Conservation (phyloP, 306 rosid species). For the Quercus dentata region DNA sequence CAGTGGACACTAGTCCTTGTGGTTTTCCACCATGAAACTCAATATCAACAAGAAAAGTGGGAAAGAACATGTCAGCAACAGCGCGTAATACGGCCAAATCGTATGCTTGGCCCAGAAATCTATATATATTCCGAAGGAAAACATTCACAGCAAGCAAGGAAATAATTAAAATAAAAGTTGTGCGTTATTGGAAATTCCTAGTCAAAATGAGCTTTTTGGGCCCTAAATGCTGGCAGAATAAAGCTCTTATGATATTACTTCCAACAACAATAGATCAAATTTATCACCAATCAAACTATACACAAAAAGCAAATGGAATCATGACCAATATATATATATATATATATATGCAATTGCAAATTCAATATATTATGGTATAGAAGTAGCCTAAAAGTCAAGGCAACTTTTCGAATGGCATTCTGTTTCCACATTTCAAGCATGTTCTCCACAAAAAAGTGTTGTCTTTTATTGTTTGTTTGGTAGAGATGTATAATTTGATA, state of each 20-base stretch:
- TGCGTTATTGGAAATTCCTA: not conserved
- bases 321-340: constrained; percentile 15
- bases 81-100: constrained; percentile 32
- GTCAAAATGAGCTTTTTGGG: constrained; percentile 46
- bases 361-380: constrained; percentile 9
- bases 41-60: constrained; percentile 19
- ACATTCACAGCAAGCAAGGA: constrained; percentile 5
- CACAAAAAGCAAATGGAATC: constrained; percentile 33
- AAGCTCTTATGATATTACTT: constrained; percentile 30
- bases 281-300: constrained; percentile 24
- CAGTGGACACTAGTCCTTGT: constrained; percentile 10
- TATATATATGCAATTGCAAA: constrained; percentile 4
- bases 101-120: constrained; percentile 40
- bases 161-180: constrained; percentile 1
- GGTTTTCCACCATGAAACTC: constrained; percentile 24
- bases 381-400: constrained; percentile 33
- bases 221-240: constrained; percentile 40
- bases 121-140: constrained; percentile 26
- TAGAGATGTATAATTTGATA: not conserved
- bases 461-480: constrained; percentile 9
- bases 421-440: constrained; percentile 35
- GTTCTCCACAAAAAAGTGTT: constrained; percentile 18
- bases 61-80: constrained; percentile 19
- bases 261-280: constrained; percentile 42
- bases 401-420: constrained; percentile 15